phyloP scores from a whole-genome alignment of 305 asterid species.

The Solanum aculeatissimum region DNA sequence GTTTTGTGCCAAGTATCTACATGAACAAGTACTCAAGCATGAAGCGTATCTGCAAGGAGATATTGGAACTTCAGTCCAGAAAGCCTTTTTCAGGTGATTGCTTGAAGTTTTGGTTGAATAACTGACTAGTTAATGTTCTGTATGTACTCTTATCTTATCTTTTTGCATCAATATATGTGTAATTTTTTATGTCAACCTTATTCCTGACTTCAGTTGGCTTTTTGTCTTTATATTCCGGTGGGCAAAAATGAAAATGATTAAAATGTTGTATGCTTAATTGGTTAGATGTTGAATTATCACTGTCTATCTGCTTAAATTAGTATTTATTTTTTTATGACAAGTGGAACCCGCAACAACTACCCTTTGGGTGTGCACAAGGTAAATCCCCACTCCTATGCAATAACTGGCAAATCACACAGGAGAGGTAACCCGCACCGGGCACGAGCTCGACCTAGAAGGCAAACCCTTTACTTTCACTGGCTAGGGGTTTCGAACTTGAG shows the following conservation, averaged over 20 bases:
- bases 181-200: background rate
- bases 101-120: background rate
- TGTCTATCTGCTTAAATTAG: background rate
- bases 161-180: background rate
- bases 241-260: background rate
- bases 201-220: background rate
- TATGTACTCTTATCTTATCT: background rate
- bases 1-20: conserved; percentile 93
- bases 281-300: background rate
- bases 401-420: no score
- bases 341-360: no score
- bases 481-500: no score
- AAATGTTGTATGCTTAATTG: background rate
- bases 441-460: no score
- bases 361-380: no score
- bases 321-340: background rate
- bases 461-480: no score
- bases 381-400: no score
- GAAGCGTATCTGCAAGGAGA: conserved; percentile 81
- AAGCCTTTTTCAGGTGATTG: conserved; percentile 75
- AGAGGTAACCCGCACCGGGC: no score
- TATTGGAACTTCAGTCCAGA: conserved; percentile 72
- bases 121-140: background rate
- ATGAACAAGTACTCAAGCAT: conserved; percentile 83
- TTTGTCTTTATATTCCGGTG: background rate